Evolutionary conservation across 176 grass and related monocot species (phyloP).

Genomic region (Metroxylon sagu): DNA sequence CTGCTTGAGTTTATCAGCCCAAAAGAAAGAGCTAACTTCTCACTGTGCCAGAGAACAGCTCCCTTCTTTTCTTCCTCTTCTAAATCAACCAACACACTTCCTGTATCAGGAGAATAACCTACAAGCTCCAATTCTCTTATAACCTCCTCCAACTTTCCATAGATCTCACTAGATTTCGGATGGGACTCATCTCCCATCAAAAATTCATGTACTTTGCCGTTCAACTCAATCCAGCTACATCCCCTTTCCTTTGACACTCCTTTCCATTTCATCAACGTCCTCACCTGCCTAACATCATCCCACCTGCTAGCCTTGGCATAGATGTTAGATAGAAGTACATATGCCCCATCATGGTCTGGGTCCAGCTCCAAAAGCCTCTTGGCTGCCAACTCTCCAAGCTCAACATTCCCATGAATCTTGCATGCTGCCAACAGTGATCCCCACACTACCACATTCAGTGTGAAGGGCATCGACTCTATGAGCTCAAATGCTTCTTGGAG

Average conservation of each 20-base stretch:
- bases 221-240: constrained; percentile 56
- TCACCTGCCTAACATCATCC: constrained; percentile 44
- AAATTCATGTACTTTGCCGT: constrained; percentile 37
- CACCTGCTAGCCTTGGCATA: constrained; percentile 51
- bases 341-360: constrained; percentile 54
- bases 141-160: constrained; percentile 26
- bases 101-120: constrained; percentile 22
- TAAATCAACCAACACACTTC: constrained; percentile 27
- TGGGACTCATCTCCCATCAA: constrained; percentile 33
- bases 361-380: constrained; percentile 65
- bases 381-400: constrained; percentile 42
- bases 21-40: constrained; percentile 31
- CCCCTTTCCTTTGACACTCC: constrained; percentile 56
- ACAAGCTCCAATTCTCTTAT: constrained; percentile 27
- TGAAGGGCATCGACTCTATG: constrained; percentile 63
- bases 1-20: constrained; percentile 26
- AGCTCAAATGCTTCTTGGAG: constrained; percentile 59
- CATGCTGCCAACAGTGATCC: constrained; percentile 63
- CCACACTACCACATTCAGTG: constrained; percentile 65
- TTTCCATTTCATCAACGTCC: constrained; percentile 45
- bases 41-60: constrained; percentile 30
- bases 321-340: constrained; percentile 68
- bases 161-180: constrained; percentile 26
- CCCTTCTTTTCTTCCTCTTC: constrained; percentile 35
- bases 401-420: constrained; percentile 57